Percentiles rank a stretch among this genome's conserved stretches.
Evolutionary conservation across 176 grass and related monocot genomes (phyloP).

Genomic region (Saccharum officinarum): DNA sequence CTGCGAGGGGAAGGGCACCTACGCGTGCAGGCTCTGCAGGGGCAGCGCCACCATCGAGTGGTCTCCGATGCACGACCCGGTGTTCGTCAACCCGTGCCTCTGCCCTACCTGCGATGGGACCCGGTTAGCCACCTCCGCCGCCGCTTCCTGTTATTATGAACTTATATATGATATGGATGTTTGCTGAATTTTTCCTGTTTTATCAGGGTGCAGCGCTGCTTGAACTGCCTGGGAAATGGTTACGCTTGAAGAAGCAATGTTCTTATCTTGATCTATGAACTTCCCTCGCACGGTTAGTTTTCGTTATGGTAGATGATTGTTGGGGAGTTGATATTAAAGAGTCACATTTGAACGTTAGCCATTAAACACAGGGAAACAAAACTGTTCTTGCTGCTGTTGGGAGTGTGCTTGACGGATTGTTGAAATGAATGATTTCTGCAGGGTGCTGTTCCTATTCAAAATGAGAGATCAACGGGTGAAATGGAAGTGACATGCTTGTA

Average conservation of each 20-base stretch:
- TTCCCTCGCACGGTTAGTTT: neutral
- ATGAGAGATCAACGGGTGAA: neutral
- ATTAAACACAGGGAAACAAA: neutral
- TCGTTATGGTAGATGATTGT: neutral
- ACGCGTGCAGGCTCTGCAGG: slow-evolving; percentile 84
- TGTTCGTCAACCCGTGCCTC: slow-evolving; percentile 84
- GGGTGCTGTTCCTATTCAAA: neutral
- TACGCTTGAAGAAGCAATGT: slow-evolving; percentile 47
- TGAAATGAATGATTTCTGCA: neutral
- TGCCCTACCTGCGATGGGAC: slow-evolving; percentile 93
- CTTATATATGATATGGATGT: neutral
- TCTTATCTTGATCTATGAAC: too few relatives aligned
- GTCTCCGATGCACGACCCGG: slow-evolving; percentile 86
- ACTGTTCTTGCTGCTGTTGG: neutral
- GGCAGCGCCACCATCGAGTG: slow-evolving; percentile 70
- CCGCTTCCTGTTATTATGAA: neutral
- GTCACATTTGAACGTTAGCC: neutral
- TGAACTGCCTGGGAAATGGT: slow-evolving; percentile 82
- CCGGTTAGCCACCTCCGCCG: slow-evolving; percentile 38
- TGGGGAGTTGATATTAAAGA: slow-evolving; percentile 5
- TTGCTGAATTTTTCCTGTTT: slow-evolving; percentile 16
- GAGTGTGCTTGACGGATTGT: neutral
- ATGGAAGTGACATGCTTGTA: neutral
- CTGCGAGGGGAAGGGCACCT: slow-evolving; percentile 82
- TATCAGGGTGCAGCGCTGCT: slow-evolving; percentile 72